Percentiles rank a stretch among this genome's conserved stretches.
These are phyloP conservation scores for Penicillium sp. DNA, from an alignment of 2,329 filamentous ascomycete genomes.

Conservation along the genomic window DNA sequence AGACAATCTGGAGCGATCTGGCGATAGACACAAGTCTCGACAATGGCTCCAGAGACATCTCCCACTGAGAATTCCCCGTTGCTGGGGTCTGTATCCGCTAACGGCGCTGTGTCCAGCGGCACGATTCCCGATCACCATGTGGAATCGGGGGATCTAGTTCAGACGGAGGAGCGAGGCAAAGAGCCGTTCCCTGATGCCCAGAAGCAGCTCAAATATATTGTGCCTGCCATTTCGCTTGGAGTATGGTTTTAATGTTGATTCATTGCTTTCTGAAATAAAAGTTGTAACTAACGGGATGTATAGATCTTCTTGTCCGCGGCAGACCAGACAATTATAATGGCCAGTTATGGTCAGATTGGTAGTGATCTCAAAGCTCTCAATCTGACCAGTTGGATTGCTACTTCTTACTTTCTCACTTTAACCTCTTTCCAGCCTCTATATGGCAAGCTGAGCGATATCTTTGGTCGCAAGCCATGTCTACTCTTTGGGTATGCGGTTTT, in stretches of 20 bases:
- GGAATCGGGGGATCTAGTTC: conserved; percentile 16
- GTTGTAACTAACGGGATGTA: conserved; percentile 7
- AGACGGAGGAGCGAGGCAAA: conserved; percentile 24
- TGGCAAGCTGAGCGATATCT: conserved; percentile 58
- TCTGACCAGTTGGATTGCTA: conserved; percentile 72
- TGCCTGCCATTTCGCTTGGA: conserved; percentile 62
- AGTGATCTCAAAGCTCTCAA: conserved; percentile 72
- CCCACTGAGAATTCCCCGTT: conserved; percentile 47
- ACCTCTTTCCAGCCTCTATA: conserved; percentile 70
- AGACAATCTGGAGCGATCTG: not conserved
- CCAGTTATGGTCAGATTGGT: conserved; percentile 75
- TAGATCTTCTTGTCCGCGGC: conserved; percentile 70
- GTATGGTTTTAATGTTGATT: conserved; percentile 40
- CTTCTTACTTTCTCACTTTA: conserved; percentile 67
- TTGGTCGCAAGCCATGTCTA: conserved; percentile 53
- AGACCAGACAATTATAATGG: conserved; percentile 74
- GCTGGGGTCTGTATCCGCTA: conserved; percentile 35
- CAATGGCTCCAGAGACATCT: conserved; percentile 25
- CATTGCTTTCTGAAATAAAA: not conserved
- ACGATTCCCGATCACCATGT: conserved; percentile 23
- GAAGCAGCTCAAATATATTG: conserved; percentile 54
- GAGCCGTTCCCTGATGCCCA: conserved; percentile 45
- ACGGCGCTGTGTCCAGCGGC: conserved; percentile 24
- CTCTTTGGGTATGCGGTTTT: conserved; percentile 53
- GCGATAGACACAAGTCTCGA: not conserved